Evolutionary conservation across 768 basidiomycete genomes (phyloP).

Genomic region (Boletus sensibilis): DNA sequence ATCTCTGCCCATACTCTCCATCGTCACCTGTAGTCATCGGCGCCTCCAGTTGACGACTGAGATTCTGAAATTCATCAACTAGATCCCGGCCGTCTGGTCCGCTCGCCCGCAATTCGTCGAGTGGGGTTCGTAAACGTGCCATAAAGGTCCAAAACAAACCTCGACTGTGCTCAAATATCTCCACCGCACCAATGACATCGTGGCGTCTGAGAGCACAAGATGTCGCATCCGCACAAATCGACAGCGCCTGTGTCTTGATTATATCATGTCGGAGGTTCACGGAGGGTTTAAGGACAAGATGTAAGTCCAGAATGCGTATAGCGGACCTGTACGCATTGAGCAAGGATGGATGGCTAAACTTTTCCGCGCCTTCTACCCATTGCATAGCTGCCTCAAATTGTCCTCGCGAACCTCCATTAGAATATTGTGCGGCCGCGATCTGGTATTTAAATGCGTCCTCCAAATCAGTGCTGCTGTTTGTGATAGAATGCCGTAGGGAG

Average conservation of each 20-base stretch:
- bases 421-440: conserved; percentile 17
- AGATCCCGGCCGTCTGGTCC: conserved; percentile 8
- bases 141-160: conserved; percentile 27
- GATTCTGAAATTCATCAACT: conserved; percentile 19
- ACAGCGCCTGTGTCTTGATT: conserved; percentile 9
- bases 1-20: conserved; percentile 13
- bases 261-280: conserved; percentile 15
- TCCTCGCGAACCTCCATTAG: conserved; percentile 16
- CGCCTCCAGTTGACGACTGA: conserved; percentile 22
- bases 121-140: conserved; percentile 22
- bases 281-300: conserved; percentile 18
- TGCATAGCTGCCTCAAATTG: conserved; percentile 19
- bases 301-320: conserved; percentile 16
- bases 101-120: conserved; percentile 22
- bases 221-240: conserved; percentile 27
- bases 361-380: conserved; percentile 25
- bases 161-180: conserved; percentile 36
- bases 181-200: conserved; percentile 28
- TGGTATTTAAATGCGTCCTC: conserved; percentile 24
- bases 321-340: conserved; percentile 20
- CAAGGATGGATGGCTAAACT: conserved; percentile 14
- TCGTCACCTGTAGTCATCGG: conserved; percentile 5
- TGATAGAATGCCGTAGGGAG: conserved; percentile 10
- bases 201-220: conserved; percentile 23
- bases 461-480: conserved; percentile 13